Conservation (phyloP, 495 filamentous ascomycete species). For the Hypomontagnella monticulosa region DNA sequence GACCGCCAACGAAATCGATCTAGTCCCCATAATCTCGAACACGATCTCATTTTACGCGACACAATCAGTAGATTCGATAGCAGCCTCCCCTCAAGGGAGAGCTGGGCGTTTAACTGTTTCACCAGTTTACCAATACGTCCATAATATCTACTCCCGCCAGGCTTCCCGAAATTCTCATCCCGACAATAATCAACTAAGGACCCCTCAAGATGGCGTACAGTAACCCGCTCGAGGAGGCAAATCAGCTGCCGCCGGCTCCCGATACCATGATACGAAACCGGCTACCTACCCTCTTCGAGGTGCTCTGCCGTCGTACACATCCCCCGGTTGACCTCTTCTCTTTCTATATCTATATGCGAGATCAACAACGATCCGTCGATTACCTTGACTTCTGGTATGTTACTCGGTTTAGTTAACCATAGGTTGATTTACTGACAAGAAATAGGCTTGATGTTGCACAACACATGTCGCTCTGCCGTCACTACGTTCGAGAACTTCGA, state of each 20-base stretch:
- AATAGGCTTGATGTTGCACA: slow-evolving; percentile 97
- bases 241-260: slow-evolving; percentile 54
- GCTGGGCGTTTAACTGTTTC: slow-evolving; percentile 3
- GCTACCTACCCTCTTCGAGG: slow-evolving; percentile 93
- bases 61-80: slow-evolving; percentile 10
- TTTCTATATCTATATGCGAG: slow-evolving; percentile 99
- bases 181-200: slow-evolving; percentile 6
- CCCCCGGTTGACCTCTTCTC: slow-evolving; percentile 96
- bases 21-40: neutral
- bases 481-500: slow-evolving; percentile 95
- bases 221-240: slow-evolving; percentile 29
- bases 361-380: slow-evolving; percentile 96
- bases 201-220: slow-evolving; percentile 51
- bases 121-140: neutral
- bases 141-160: slow-evolving; percentile 1
- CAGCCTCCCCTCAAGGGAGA: slow-evolving; percentile 22
- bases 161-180: neutral
- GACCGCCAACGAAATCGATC: slow-evolving; percentile 5
- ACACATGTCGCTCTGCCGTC: slow-evolving; percentile 96
- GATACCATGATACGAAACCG: slow-evolving; percentile 73
- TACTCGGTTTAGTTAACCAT: slow-evolving; percentile 21
- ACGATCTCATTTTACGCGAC: slow-evolving; percentile 16
- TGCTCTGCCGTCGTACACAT: slow-evolving; percentile 87
- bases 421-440: slow-evolving; percentile 9
- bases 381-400: slow-evolving; percentile 97